Evolutionary conservation across 1,284 basidiomycete genomes (phyloP).

Genomic region (Apiotrichum brassicae): DNA sequence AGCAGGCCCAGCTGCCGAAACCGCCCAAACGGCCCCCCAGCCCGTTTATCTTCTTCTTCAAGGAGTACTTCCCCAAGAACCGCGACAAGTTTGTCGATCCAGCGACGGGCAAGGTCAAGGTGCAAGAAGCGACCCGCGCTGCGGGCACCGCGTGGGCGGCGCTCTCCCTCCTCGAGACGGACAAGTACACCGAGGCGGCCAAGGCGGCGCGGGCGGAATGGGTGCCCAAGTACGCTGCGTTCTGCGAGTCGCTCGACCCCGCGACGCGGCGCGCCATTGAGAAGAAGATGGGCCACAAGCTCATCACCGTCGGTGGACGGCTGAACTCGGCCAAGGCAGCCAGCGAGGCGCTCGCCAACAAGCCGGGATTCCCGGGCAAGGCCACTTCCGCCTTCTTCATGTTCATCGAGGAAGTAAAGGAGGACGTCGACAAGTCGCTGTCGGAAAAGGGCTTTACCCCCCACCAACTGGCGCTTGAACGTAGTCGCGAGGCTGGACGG

Average conservation of each 20-base stretch:
- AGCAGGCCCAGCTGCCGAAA: background rate
- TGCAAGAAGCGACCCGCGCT: constrained; percentile 10
- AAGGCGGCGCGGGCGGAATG: constrained; percentile 11
- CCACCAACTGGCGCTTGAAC: too few species aligned
- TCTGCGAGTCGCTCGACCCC: constrained; percentile 20
- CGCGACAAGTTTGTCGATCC: background rate
- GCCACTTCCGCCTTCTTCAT: constrained; percentile 30
- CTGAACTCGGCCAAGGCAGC: constrained; percentile 5
- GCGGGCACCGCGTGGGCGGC: constrained; percentile 22
- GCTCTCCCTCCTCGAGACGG: constrained; percentile 10
- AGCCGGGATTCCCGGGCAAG: constrained; percentile 28
- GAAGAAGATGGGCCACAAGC: constrained; percentile 22
- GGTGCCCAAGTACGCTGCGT: constrained; percentile 23
- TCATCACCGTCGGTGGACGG: constrained; percentile 25
- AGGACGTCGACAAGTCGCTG: too few species aligned
- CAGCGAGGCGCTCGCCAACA: constrained; percentile 1
- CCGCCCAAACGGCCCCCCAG: constrained; percentile 16
- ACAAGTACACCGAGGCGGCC: constrained; percentile 8
- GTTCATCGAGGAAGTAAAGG: constrained; percentile 12
- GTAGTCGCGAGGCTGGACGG: constrained; percentile 17
- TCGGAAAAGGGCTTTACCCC: too few species aligned
- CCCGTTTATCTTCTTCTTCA: constrained; percentile 29
- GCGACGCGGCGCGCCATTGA: constrained; percentile 23
- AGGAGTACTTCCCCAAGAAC: constrained; percentile 5
- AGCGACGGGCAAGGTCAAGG: constrained; percentile 17